These are phyloP conservation scores for Umbellularia californica DNA, from an alignment of 164 flowering plant species.

Conservation along the genomic window DNA sequence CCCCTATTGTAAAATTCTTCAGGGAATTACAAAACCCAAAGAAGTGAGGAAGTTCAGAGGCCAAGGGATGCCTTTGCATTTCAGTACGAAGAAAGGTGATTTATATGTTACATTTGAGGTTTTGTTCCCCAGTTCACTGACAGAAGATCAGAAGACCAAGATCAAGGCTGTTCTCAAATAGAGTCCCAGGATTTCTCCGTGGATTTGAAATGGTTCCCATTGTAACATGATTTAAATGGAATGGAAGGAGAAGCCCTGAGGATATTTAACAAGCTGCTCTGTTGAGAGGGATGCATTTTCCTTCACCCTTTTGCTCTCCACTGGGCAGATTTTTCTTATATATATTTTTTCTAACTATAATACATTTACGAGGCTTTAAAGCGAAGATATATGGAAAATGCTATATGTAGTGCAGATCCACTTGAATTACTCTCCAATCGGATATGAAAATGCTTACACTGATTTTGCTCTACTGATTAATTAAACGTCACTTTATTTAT, in stretches of 20 bases:
- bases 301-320: neutral
- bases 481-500: too few species aligned
- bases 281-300: neutral
- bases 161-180: slow-evolving; percentile 67
- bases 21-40: slow-evolving; percentile 95
- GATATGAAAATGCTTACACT: too few species aligned
- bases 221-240: slow-evolving; percentile 31
- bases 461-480: too few species aligned
- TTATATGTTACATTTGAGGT: slow-evolving; percentile 85
- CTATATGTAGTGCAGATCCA: neutral
- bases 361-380: neutral
- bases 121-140: slow-evolving; percentile 72
- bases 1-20: slow-evolving; percentile 12
- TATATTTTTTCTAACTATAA: too few species aligned
- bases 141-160: slow-evolving; percentile 87
- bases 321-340: neutral
- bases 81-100: slow-evolving; percentile 86
- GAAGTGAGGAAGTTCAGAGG: slow-evolving; percentile 90
- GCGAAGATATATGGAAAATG: neutral
- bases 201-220: slow-evolving; percentile 16
- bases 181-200: slow-evolving; percentile 2
- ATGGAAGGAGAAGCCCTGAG: slow-evolving; percentile 3
- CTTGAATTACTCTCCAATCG: too few species aligned
- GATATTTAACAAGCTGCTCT: slow-evolving; percentile 2
- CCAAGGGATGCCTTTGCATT: slow-evolving; percentile 94